Percentiles rank a stretch among this genome's conserved stretches.
Evolutionary conservation across 768 basidiomycete genomes (phyloP).

Genomic region (Serpula lacrymans): DNA sequence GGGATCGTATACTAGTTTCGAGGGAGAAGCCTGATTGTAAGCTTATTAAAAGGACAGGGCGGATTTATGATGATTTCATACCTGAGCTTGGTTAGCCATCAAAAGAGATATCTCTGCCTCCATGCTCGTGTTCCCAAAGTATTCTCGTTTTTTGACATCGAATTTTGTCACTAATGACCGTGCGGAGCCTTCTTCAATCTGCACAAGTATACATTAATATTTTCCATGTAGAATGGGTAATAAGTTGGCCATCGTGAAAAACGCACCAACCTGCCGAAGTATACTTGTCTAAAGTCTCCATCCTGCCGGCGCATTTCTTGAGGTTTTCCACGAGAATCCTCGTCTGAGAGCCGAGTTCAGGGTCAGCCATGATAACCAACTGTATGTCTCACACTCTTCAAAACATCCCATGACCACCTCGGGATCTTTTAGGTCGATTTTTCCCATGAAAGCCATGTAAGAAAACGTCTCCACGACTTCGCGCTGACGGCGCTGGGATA

Average conservation of each 20-base stretch:
- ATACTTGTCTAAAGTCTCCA: conserved; percentile 66
- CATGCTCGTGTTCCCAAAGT: conserved; percentile 97
- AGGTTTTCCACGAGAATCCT: conserved; percentile 42
- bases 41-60: background rate
- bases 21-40: conserved; percentile 68
- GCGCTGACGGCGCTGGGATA: conserved; percentile 62
- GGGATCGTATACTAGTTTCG: conserved; percentile 91
- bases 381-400: conserved; percentile 73
- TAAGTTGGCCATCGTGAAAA: conserved; percentile 5
- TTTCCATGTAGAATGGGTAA: background rate
- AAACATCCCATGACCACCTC: conserved; percentile 71
- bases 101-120: conserved; percentile 92
- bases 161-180: conserved; percentile 67
- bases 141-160: conserved; percentile 85
- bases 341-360: conserved; percentile 34
- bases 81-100: conserved; percentile 96
- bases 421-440: conserved; percentile 78
- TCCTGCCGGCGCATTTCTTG: conserved; percentile 55
- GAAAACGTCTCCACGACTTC: conserved; percentile 74
- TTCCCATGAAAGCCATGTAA: conserved; percentile 81
- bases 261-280: conserved; percentile 86
- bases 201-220: conserved; percentile 10
- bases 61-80: conserved; percentile 26
- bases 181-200: conserved; percentile 64
- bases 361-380: background rate